phyloP scores from a whole-genome alignment of 2,329 filamentous ascomycete species.

The Penicillium vulpinum region DNA sequence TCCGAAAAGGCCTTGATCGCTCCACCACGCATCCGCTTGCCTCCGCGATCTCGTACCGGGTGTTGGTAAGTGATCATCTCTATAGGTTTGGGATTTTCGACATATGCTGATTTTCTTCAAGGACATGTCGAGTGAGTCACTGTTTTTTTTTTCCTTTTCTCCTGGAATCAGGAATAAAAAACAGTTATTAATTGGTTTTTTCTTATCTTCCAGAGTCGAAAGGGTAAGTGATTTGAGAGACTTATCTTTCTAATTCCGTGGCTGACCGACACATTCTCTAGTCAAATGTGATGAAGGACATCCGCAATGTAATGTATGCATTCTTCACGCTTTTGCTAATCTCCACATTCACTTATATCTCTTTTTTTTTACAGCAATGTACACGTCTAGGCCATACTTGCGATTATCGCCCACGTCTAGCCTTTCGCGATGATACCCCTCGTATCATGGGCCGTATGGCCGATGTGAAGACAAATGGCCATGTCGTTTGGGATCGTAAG shows the following conservation, averaged over 20 bases:
- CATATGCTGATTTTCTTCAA: no score
- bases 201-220: slow-evolving; percentile 36
- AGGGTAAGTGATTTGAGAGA: slow-evolving; percentile 32
- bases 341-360: slow-evolving; percentile 11
- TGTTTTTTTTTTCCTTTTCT: slow-evolving; percentile 5
- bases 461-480: slow-evolving; percentile 53
- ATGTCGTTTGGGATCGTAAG: slow-evolving; percentile 59
- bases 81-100: no score
- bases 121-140: slow-evolving; percentile 48
- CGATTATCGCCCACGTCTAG: slow-evolving; percentile 58
- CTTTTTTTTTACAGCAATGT: slow-evolving; percentile 54
- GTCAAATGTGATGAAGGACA: slow-evolving; percentile 60
- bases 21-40: slow-evolving; percentile 48
- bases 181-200: slow-evolving; percentile 14
- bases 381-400: slow-evolving; percentile 56
- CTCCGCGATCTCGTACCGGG: slow-evolving; percentile 55
- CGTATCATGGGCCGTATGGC: slow-evolving; percentile 54
- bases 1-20: slow-evolving; percentile 35
- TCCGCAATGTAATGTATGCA: slow-evolving; percentile 55
- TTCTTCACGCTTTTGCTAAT: slow-evolving; percentile 6
- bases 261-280: slow-evolving; percentile 26
- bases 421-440: slow-evolving; percentile 56
- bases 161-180: not conserved
- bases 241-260: slow-evolving; percentile 3
- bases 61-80: slow-evolving; percentile 48